Evolutionary conservation across 2,329 filamentous ascomycete species (phyloP).

Genomic region (Xylaria hypoxylon): DNA sequence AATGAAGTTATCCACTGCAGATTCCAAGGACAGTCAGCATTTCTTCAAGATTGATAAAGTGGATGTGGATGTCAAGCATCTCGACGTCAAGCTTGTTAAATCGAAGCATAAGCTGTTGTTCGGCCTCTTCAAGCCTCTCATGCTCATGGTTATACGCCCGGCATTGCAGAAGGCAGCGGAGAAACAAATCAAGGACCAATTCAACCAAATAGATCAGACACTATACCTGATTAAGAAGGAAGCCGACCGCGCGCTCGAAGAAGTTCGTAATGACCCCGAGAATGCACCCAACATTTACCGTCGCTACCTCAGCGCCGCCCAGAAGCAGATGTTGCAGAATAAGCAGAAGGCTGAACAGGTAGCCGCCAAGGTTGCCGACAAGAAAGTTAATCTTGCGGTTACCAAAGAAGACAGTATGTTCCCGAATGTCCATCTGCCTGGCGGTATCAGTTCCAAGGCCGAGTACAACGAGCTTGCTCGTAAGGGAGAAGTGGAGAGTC

Average conservation of each 20-base stretch:
- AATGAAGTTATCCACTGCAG: slow-evolving; percentile 85
- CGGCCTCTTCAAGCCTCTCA: slow-evolving; percentile 83
- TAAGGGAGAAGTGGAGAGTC: slow-evolving; percentile 91
- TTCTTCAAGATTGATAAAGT: slow-evolving; percentile 97
- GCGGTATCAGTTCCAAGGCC: slow-evolving; percentile 91
- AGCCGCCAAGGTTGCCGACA: slow-evolving; percentile 70
- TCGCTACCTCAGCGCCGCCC: slow-evolving; percentile 81
- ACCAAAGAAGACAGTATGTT: slow-evolving; percentile 91
- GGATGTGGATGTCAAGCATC: slow-evolving; percentile 81
- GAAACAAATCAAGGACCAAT: slow-evolving; percentile 87
- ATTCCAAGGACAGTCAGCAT: slow-evolving; percentile 78
- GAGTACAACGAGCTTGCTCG: slow-evolving; percentile 89
- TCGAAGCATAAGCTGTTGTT: slow-evolving; percentile 96
- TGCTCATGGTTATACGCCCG: slow-evolving; percentile 85
- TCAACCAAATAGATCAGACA: slow-evolving; percentile 78
- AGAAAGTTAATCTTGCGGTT: slow-evolving; percentile 84
- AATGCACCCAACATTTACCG: slow-evolving; percentile 85
- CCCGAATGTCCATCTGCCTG: slow-evolving; percentile 85
- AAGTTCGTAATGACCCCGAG: slow-evolving; percentile 75
- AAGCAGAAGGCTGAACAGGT: slow-evolving; percentile 79
- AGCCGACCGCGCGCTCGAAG: slow-evolving; percentile 76
- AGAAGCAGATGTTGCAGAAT: slow-evolving; percentile 78
- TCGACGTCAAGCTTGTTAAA: slow-evolving; percentile 91
- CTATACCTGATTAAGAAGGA: slow-evolving; percentile 85
- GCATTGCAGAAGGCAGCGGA: slow-evolving; percentile 88